Base-by-base conservation (phyloP, 1,284 basidiomycete genomes). In the Pterulicium gracile region DNA sequence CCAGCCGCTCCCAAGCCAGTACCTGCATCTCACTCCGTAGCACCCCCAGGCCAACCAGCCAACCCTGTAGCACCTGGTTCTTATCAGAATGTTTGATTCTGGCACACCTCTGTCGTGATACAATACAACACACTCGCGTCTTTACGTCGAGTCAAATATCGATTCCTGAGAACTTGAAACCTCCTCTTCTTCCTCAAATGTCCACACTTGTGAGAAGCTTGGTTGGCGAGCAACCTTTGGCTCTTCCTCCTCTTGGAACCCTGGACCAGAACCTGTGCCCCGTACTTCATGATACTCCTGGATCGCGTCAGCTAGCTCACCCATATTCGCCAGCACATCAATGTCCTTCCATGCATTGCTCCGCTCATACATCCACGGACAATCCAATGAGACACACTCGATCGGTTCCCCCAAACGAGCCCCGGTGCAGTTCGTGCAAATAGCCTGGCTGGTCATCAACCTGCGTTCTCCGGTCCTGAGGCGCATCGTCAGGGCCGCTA, bases 311-410 rank as follows among this genome's bases (percentile, higher is more conserved):
- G n/a, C n/a, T n/a, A n/a, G n/a, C n/a, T n/a, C n/a, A n/a, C n/a
- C 18, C 47, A 17, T 15, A 49, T 39, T 27, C 42, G 23, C 58
- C 23, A 77, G 52, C 34, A 67, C 64, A 42, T 77, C 77, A 15
- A 70, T 62, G 53, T 79, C 79, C 48, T 71, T 66, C 53, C 81
- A 77, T 2, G 78, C 73, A 55, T 77, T 81, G 50, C 75, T 77
- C 17, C 89, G 71, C 24, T 81, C 76, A 55, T 81, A 96, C 24
- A 90, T 61, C 75, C 88, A 83, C 0, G 82, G 74, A 57, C 92
- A 96, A 57, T 95, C 91, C 45, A 88, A 66, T 3, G 87, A 90
- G 56, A 85, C 77, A 62, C 92, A 96, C 40, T 72, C 61, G 44
- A 84, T 74, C 0, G 73, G 68, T 48, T 92, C 89, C 3, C 61